A percentile compares a stretch with the other conserved stretches of the same genome.
Evolutionary conservation across 805 yeast genomes (phyloP).

Genomic region (Candida corydali): DNA sequence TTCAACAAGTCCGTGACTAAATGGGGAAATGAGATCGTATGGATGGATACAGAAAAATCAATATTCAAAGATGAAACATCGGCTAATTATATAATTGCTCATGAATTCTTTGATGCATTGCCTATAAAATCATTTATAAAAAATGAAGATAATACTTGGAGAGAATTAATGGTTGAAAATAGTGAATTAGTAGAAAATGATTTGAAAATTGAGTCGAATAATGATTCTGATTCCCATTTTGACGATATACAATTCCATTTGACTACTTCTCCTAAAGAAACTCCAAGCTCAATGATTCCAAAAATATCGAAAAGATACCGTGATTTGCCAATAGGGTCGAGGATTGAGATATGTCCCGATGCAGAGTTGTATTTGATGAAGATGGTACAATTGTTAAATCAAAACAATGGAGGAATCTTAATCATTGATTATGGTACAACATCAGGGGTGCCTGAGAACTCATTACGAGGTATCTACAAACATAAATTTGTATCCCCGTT

Average conservation of each 20-base stretch:
- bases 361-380: slow-evolving; percentile 55
- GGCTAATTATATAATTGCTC: slow-evolving; percentile 70
- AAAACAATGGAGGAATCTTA: slow-evolving; percentile 57
- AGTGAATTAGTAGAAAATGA: slow-evolving; percentile 34
- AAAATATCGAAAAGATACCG: slow-evolving; percentile 46
- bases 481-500: slow-evolving; percentile 77
- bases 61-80: slow-evolving; percentile 16
- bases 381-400: slow-evolving; percentile 45
- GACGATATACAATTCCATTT: slow-evolving; percentile 46
- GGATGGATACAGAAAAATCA: slow-evolving; percentile 59
- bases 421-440: slow-evolving; percentile 76
- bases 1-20: slow-evolving; percentile 35
- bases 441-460: slow-evolving; percentile 59
- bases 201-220: slow-evolving; percentile 19
- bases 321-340: slow-evolving; percentile 50
- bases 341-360: slow-evolving; percentile 74
- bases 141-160: slow-evolving; percentile 66
- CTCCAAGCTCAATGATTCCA: slow-evolving; percentile 61
- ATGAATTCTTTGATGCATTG: slow-evolving; percentile 83
- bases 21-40: slow-evolving; percentile 52
- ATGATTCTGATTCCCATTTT: slow-evolving; percentile 10
- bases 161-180: slow-evolving; percentile 69
- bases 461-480: slow-evolving; percentile 67
- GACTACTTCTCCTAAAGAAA: slow-evolving; percentile 53
- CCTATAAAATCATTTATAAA: slow-evolving; percentile 65